Evolutionary conservation across 2,329 filamentous ascomycete genomes (phyloP), one percentile per base, ranked within the genome.

Genomic region (Trichoderma koningii): DNA sequence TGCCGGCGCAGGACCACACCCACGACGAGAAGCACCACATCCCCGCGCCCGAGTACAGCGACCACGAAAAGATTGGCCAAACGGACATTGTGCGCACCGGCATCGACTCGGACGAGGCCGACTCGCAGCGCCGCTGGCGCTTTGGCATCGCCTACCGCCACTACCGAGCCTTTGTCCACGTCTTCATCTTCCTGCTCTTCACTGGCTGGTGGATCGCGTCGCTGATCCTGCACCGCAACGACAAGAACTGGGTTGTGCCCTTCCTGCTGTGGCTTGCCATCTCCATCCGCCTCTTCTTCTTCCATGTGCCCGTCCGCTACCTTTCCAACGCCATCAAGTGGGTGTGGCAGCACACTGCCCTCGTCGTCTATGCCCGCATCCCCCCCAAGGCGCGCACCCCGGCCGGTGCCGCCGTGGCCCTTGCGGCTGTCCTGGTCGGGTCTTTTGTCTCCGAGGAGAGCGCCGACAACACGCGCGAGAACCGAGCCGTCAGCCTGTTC

Each of bases 201-300:
- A 82, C 81, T 3, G 82, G 80, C 71, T 93, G 90, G 90, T 93
- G 89, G 89, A 89, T 93, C 69, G 87, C 89, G 7, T 86, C 88
- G 63, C 79, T 94, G 55, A 81, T 93, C 66, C 80, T 92, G 61
- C 91, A 94, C 75, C 86, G 86, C 66, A 70, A 89, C 66, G 87
- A 92, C 72, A 82, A 82, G 77, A 92, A 91, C 72, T 96, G 92
- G 92, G 77, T 96, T 64, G 85, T 93, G 56, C 92, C 93, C 0
- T 95, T 96, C 77, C 82, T 96, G 57, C 74, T 97, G 53, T 96
- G 89, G 82, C 85, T 96, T 52, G 83, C 81, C 69, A 87, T 96
- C 70, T 86, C 85, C 12, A 80, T 95, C 57, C 89, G 93, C 41
- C 75, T 96, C 55, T 69, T 96, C 73, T 90, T 89, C 74, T 86